Base-by-base conservation (phyloP, 2,329 filamentous ascomycete species). In the Trichoderma atroviride region DNA sequence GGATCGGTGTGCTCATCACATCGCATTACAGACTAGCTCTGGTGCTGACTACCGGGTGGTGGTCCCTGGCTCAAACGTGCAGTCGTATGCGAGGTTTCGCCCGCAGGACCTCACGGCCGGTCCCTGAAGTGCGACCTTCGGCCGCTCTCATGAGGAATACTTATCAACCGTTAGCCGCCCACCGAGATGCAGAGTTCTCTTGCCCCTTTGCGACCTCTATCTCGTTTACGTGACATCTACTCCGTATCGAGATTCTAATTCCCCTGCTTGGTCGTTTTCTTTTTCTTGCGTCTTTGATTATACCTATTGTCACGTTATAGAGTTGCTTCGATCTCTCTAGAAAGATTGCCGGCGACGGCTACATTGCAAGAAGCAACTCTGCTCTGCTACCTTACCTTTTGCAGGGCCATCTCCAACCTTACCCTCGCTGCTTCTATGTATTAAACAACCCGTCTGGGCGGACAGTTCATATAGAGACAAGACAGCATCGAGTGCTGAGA, bases 151-250 rank as follows among this genome's bases (percentile, higher is more conserved):
- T 29, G 40, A 57, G n/a, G 66, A 66, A 79, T 85, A 85, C 83
- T 84, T 85, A 85, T 85, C 81, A 77, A 75, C 74, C 78, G 76
- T 77, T 81, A 83, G 78, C 79, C 82, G 81, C 83, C 83, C 81
- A 75, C 75, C 70, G 72, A 73, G 73, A 72, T 76, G 76, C 75
- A 73, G 76, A 74, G 72, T 74, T 73, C 75, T 77, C 75, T 74
- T 79, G 77, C 76, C 78, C 75, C 81, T 83, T 82, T 82, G 81
- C 78, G 77, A 79, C 77, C 74, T 76, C 72, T 77, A 72, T 75
- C 75, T 74, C 76, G 74, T 77, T 74, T 74, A 75, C 72, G 74
- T 74, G 75, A 74, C 73, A 76, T 75, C 61, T 64, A 56, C 61
- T 64, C 61, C 61, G 71, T 75, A 43, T 55, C 29, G 74, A 76